These are phyloP conservation scores for Paramecium sonneborni DNA, from an alignment of 73 alveolate genomes.

Conservation along the genomic window DNA sequence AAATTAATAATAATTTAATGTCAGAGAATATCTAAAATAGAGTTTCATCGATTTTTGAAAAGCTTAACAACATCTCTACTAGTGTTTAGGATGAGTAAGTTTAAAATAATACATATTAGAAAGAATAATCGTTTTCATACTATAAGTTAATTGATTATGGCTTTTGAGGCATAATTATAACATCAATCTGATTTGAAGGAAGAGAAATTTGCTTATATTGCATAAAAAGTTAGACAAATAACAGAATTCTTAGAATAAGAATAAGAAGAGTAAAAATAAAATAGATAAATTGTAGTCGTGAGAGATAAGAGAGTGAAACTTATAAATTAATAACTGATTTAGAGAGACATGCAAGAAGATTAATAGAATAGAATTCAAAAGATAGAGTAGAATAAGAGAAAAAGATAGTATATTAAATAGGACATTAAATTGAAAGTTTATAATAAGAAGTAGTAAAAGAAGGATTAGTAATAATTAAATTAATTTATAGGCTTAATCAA, in stretches of 20 bases:
- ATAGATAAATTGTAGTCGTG: not conserved
- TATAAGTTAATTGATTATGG: conserved; percentile 48
- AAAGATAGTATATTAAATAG: conserved; percentile 59
- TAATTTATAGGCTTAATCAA: conserved; percentile 50
- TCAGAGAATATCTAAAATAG: conserved; percentile 58
- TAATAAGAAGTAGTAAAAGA: conserved; percentile 47
- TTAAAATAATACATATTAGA: not conserved
- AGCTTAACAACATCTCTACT: conserved; percentile 40
- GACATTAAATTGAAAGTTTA: conserved; percentile 45
- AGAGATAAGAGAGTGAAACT: conserved; percentile 47
- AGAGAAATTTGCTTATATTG: conserved; percentile 42
- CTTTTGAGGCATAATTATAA: conserved; percentile 42
- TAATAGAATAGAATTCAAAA: conserved; percentile 56
- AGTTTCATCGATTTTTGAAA: conserved; percentile 41
- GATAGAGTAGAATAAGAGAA: conserved; percentile 66
- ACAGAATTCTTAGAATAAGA: conserved; percentile 34
- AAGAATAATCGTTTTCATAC: conserved; percentile 42
- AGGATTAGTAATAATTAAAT: not conserved
- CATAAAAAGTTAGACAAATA: not conserved
- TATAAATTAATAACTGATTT: conserved; percentile 50
- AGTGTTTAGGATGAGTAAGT: conserved; percentile 59
- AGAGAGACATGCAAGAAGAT: conserved; percentile 65
- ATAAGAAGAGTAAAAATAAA: conserved; percentile 15
- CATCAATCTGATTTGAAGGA: conserved; percentile 22
- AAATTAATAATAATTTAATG: not conserved